phyloP scores from a whole-genome alignment of 768 basidiomycete species.

The Tylopilus sp. region DNA sequence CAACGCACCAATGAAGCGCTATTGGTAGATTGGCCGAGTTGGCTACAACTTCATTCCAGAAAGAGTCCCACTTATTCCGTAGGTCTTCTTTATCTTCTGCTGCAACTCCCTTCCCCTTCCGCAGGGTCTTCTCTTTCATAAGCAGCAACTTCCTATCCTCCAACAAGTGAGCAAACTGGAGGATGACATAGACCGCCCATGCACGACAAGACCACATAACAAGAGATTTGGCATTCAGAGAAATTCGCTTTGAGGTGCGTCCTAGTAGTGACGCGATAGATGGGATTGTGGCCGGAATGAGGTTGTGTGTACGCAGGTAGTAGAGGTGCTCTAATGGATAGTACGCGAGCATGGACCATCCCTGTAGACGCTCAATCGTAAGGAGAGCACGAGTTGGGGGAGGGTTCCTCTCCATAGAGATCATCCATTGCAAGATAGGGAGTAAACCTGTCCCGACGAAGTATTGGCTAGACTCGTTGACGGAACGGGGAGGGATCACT shows the following conservation, averaged over 20 bases:
- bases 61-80: conserved; percentile 56
- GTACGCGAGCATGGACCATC: conserved; percentile 68
- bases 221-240: conserved; percentile 46
- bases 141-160: conserved; percentile 64
- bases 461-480: background rate
- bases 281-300: conserved; percentile 56
- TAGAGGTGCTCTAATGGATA: conserved; percentile 77
- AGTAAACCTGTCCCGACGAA: conserved; percentile 52
- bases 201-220: conserved; percentile 74
- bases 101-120: conserved; percentile 54
- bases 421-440: conserved; percentile 78
- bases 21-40: conserved; percentile 79
- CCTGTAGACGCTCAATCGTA: conserved; percentile 78
- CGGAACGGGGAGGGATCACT: conserved; percentile 19
- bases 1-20: conserved; percentile 75
- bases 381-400: conserved; percentile 68
- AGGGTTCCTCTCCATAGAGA: conserved; percentile 66
- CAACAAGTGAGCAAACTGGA: conserved; percentile 70
- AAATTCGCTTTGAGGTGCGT: conserved; percentile 39
- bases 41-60: conserved; percentile 67
- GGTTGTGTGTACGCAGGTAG: conserved; percentile 58
- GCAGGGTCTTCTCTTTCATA: conserved; percentile 51
- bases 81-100: conserved; percentile 56
- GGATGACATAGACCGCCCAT: conserved; percentile 75
- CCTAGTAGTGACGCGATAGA: conserved; percentile 43